Evolutionary conservation across 164 flowering plant genomes (phyloP).

Genomic region (Dillenia turbinata): DNA sequence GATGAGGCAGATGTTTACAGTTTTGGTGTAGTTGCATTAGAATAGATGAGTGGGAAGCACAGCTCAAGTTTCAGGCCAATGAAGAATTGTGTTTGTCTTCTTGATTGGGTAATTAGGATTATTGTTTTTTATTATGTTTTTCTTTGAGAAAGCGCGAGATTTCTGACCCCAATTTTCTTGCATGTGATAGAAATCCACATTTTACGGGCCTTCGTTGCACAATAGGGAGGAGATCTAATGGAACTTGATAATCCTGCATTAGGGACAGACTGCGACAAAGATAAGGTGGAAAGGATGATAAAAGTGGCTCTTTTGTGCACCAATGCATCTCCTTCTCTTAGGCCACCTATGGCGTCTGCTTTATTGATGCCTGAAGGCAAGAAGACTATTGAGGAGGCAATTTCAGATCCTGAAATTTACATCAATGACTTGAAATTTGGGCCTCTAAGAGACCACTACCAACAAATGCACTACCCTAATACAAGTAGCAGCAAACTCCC

Average conservation of each 20-base stretch:
- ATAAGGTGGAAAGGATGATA: slow-evolving; percentile 1
- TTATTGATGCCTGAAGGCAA: slow-evolving; percentile 1
- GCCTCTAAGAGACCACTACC: neutral
- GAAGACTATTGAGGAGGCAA: neutral
- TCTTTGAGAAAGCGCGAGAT: too few relatives aligned
- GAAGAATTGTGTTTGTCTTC: slow-evolving; percentile 30
- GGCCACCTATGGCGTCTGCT: neutral
- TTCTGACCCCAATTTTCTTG: too few relatives aligned
- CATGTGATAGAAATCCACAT: too few relatives aligned
- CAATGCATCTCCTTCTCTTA: neutral
- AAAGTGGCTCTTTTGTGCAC: neutral
- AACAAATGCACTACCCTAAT: neutral
- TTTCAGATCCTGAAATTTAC: neutral
- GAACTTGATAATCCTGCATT: slow-evolving; percentile 6
- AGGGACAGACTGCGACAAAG: neutral
- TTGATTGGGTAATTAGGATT: slow-evolving; percentile 42
- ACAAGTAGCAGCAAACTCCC: neutral
- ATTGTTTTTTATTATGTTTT: neutral
- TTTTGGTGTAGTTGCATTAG: slow-evolving; percentile 50
- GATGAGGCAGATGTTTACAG: slow-evolving; percentile 65
- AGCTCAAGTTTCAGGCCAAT: slow-evolving; percentile 26
- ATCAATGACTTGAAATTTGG: neutral
- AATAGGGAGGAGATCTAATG: slow-evolving; percentile 2
- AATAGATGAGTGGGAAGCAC: slow-evolving; percentile 46
- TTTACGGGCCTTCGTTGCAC: neutral